These are phyloP conservation scores for Populus tremula DNA, from an alignment of 345 rosid species.

Conservation along the genomic window DNA sequence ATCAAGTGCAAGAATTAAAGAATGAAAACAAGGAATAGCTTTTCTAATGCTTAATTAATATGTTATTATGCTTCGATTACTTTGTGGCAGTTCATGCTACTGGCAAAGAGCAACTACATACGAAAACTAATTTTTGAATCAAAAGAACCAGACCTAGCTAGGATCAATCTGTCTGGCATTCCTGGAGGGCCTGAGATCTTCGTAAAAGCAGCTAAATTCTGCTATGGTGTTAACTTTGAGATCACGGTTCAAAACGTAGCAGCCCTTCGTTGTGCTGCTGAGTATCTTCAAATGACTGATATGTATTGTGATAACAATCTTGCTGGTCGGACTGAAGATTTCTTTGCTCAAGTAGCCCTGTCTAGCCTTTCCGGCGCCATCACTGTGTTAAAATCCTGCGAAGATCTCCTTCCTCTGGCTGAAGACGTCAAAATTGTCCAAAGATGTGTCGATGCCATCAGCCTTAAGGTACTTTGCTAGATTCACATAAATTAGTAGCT, in stretches of 20 bases:
- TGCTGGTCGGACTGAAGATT: slow-evolving; percentile 80
- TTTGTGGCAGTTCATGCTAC: slow-evolving; percentile 70
- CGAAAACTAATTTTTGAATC: slow-evolving; percentile 76
- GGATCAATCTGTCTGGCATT: slow-evolving; percentile 57
- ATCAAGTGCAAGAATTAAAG: background rate
- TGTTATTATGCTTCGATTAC: background rate
- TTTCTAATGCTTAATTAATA: background rate
- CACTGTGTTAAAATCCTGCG: slow-evolving; percentile 80
- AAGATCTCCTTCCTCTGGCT: slow-evolving; percentile 69
- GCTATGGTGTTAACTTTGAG: slow-evolving; percentile 93
- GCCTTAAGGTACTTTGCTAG: slow-evolving; percentile 46
- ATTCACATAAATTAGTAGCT: background rate
- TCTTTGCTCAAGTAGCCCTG: slow-evolving; percentile 75
- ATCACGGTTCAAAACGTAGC: slow-evolving; percentile 92
- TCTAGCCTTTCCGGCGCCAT: slow-evolving; percentile 82
- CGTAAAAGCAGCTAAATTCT: slow-evolving; percentile 91
- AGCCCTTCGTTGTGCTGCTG: slow-evolving; percentile 83
- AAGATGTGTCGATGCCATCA: slow-evolving; percentile 62
- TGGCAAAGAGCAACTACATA: slow-evolving; percentile 86
- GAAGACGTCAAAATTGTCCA: slow-evolving; percentile 67
- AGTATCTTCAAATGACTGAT: slow-evolving; percentile 84
- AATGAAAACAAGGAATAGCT: background rate
- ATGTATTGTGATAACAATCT: slow-evolving; percentile 69
- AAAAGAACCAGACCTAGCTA: slow-evolving; percentile 51
- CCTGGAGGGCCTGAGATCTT: slow-evolving; percentile 96